Evolutionary conservation across 768 basidiomycete species (phyloP).

Genomic region (Hygrocybe punicea): DNA sequence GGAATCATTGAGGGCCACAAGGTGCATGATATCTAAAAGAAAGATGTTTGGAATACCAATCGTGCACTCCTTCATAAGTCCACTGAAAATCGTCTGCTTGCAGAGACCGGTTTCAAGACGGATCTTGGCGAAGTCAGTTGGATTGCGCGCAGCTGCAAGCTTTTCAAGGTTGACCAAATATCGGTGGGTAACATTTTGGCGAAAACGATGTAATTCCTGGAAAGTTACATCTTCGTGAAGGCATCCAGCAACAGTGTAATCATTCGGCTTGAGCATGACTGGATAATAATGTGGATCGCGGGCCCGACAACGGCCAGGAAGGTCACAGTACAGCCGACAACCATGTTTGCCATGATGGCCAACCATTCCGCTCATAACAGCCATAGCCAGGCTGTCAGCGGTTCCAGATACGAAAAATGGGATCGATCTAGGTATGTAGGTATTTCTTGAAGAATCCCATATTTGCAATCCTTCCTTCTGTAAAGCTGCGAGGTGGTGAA

Average conservation of each 20-base stretch:
- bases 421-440: no score
- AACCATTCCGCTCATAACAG: slow-evolving; percentile 31
- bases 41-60: slow-evolving; percentile 27
- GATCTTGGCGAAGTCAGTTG: slow-evolving; percentile 18
- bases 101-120: slow-evolving; percentile 35
- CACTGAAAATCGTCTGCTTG: slow-evolving; percentile 37
- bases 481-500: no score
- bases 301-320: slow-evolving; percentile 29
- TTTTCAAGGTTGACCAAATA: slow-evolving; percentile 8
- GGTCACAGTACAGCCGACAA: slow-evolving; percentile 33
- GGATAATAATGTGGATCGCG: slow-evolving; percentile 35
- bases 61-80: slow-evolving; percentile 32
- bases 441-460: no score
- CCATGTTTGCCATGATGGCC: slow-evolving; percentile 36
- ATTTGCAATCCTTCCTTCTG: no score
- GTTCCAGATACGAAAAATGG: no score
- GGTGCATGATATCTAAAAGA: slow-evolving; percentile 41
- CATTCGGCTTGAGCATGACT: slow-evolving; percentile 22
- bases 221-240: slow-evolving; percentile 25
- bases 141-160: no score
- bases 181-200: slow-evolving; percentile 14
- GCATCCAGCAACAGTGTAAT: slow-evolving; percentile 21
- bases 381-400: slow-evolving; percentile 33
- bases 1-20: slow-evolving; percentile 33
- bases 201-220: slow-evolving; percentile 9